phyloP scores from a whole-genome alignment of 2,329 filamentous ascomycete genomes.

The Botrytis squamosa region DNA sequence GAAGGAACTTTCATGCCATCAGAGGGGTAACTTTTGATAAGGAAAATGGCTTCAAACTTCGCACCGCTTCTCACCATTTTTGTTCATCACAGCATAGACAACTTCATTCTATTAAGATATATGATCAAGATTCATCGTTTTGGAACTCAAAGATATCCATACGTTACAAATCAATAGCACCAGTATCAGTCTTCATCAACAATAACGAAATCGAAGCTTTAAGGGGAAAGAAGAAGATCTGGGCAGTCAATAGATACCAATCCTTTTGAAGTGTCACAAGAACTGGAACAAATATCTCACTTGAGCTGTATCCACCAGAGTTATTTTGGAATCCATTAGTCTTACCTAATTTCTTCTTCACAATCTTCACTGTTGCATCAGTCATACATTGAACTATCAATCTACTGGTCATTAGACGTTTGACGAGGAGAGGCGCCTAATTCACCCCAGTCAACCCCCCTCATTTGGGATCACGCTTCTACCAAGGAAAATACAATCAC shows the following conservation, averaged over 20 bases:
- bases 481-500: neutral
- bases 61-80: constrained; percentile 25
- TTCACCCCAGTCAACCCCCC: neutral
- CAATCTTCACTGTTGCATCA: neutral
- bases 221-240: neutral
- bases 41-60: constrained; percentile 19
- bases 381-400: neutral
- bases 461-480: constrained; percentile 2
- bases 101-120: constrained; percentile 28
- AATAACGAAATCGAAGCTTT: neutral
- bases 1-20: constrained; percentile 22
- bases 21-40: neutral
- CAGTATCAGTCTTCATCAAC: neutral
- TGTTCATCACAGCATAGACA: constrained; percentile 34
- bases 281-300: neutral
- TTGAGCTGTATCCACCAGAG: neutral
- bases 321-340: neutral
- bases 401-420: constrained; percentile 7
- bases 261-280: neutral
- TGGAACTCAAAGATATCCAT: neutral
- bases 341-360: neutral
- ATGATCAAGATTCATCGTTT: constrained; percentile 23
- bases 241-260: neutral
- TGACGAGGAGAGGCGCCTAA: constrained; percentile 5
- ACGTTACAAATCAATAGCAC: neutral